phyloP scores from a whole-genome alignment of 192 early-diverging fungal genomes.

The Nowakowskiella sp. region DNA sequence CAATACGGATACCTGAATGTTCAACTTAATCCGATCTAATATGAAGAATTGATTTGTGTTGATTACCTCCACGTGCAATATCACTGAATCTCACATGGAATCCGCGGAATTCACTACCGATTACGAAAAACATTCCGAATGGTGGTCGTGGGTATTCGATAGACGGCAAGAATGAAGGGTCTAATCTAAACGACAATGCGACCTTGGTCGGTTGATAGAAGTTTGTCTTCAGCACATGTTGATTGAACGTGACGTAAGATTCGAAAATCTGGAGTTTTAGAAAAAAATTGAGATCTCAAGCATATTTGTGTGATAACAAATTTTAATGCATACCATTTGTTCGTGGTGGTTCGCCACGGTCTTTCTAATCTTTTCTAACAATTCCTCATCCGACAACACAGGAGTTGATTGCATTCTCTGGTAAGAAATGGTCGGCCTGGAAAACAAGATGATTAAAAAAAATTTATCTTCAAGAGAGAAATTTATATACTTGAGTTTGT shows the following conservation, averaged over 20 bases:
- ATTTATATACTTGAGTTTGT: conserved; percentile 25
- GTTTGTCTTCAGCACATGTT: conserved; percentile 98
- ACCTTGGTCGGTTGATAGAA: conserved; percentile 99
- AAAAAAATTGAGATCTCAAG: neutral
- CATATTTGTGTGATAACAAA: conserved; percentile 12
- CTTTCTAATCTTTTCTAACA: conserved; percentile 83
- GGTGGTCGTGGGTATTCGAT: conserved; percentile 89
- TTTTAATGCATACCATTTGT: conserved; percentile 51
- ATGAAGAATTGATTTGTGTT: too few relatives aligned
- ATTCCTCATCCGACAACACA: conserved; percentile 71
- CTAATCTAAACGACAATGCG: conserved; percentile 96
- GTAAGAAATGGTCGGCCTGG: conserved; percentile 71
- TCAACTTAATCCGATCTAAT: conserved; percentile 94
- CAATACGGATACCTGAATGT: conserved; percentile 95
- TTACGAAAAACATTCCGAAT: conserved; percentile 92
- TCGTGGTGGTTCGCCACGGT: conserved; percentile 90
- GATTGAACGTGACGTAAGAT: conserved; percentile 92
- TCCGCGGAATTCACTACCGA: conserved; percentile 97
- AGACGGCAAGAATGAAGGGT: conserved; percentile 82
- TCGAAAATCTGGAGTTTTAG: conserved; percentile 53
- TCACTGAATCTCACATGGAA: conserved; percentile 98
- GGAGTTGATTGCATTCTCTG: conserved; percentile 74
- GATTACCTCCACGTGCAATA: conserved; percentile 95
- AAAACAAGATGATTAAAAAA: neutral
- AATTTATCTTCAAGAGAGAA: conserved; percentile 37